phyloP scores from a whole-genome alignment of 768 basidiomycete genomes.

The Hortiboletus campestris region DNA sequence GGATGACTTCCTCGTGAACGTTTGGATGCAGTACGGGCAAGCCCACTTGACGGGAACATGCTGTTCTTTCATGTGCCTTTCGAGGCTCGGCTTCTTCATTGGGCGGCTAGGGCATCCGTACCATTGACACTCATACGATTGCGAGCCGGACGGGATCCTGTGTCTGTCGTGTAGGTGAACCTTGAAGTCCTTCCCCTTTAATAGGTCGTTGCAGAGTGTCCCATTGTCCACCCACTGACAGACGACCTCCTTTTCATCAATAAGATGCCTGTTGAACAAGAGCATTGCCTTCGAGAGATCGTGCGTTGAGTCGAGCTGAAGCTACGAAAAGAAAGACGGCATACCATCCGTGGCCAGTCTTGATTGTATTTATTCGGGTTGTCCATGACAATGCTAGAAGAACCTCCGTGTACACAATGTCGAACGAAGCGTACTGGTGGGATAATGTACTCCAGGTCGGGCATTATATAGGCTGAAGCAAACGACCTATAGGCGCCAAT shows the following conservation, averaged over 20 bases:
- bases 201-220: not conserved
- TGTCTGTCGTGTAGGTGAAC: not conserved
- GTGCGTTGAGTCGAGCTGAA: not conserved
- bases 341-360: not conserved
- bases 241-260: not conserved
- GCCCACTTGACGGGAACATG: not conserved
- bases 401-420: too few relatives aligned
- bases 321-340: not conserved
- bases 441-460: too few relatives aligned
- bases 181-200: not conserved
- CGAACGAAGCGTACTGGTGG: too few relatives aligned
- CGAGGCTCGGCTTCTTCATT: conserved; percentile 7
- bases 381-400: not conserved
- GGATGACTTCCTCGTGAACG: conserved; percentile 2
- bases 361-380: not conserved
- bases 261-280: not conserved
- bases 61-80: conserved; percentile 1
- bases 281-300: not conserved
- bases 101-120: not conserved
- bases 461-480: too few relatives aligned
- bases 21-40: conserved; percentile 1
- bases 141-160: not conserved
- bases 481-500: too few relatives aligned
- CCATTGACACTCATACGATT: not conserved
- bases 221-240: conserved; percentile 1